Base-by-base conservation (phyloP, 352 stramenopile genomes). In the Pythium guiyangense region DNA sequence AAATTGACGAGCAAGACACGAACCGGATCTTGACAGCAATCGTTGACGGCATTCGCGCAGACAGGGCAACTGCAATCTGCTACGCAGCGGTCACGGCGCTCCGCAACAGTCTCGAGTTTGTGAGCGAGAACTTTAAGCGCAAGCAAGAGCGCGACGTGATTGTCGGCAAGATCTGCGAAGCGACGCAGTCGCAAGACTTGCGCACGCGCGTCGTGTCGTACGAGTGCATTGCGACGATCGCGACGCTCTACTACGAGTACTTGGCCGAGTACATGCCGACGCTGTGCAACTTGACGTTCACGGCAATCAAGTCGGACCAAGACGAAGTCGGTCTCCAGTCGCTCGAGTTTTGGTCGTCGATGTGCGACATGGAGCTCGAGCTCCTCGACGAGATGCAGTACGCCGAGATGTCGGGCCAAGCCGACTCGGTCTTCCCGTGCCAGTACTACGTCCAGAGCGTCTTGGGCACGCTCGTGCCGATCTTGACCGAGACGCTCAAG, bases 281-380 rank as follows among this genome's bases (percentile, higher is more conserved):
- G 18, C 62, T 99, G n/a, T 99, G 96, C 74, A 80, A 98, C 66
- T 70, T 99, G 17, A 99, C 94, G 11, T 96, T 98, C 55, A 73
- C 79, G 43, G 96, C 94, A 2, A 98, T 99, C 70, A 82, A 87
- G 27, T 84, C 79, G 50, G 92, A 98, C 66, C 92, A 98, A 62
- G 72, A 79, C 26, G 85, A 95, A 54, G 97, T 99, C 18, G 91
- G 92, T 0, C 84, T 97, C 34, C 83, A 98, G 67, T 97, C 96
- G 43, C 94, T 99, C 61, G 96, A 99, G 76, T 99, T 99, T 65
- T 99, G 97, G 97, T 97, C 79, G 50, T 98, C 96, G 18, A 92
- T 99, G 59, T 98, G 89, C 65, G 96, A 98, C 59, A 90, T 97
- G 22, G 97, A 99, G 64, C 75, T 97, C 40, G 92, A 98, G 35